Evolutionary conservation across 1,284 basidiomycete genomes (phyloP).

Genomic region (Malassezia japonica): DNA sequence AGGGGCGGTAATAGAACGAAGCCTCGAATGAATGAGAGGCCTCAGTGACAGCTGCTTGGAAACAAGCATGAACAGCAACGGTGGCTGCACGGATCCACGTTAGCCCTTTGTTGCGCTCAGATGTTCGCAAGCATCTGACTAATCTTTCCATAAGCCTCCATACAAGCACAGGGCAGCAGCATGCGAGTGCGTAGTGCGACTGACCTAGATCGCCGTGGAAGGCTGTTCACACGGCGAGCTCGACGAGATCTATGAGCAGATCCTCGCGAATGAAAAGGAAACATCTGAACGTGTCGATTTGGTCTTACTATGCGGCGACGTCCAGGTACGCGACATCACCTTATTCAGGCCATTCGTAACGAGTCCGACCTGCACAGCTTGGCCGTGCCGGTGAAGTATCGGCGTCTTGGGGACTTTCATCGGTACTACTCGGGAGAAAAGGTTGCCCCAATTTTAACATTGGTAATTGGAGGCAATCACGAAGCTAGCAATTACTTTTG

Average conservation of each 20-base stretch:
- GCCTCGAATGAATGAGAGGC: background rate
- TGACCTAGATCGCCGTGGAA: conserved; percentile 68
- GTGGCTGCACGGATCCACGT: background rate
- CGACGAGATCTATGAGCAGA: conserved; percentile 66
- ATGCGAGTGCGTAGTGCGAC: background rate
- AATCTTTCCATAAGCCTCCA: no score
- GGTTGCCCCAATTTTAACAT: conserved; percentile 72
- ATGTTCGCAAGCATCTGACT: conserved; percentile 1
- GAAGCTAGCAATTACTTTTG: conserved; percentile 95
- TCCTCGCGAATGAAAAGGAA: conserved; percentile 57
- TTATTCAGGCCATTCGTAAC: conserved; percentile 65
- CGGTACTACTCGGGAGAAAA: conserved; percentile 79
- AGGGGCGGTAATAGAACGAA: no score
- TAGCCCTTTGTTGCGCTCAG: background rate
- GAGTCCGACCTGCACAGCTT: conserved; percentile 75
- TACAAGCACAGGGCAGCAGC: no score
- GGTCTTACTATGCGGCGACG: conserved; percentile 80
- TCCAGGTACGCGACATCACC: conserved; percentile 51
- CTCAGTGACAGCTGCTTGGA: background rate
- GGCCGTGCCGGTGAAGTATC: conserved; percentile 83
- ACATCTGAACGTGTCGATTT: conserved; percentile 67
- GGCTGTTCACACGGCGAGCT: conserved; percentile 77
- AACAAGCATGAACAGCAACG: conserved; percentile 7
- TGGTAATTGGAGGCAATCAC: conserved; percentile 96
- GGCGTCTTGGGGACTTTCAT: conserved; percentile 59